A percentile compares a stretch with the other conserved stretches of the same genome.
Conservation (phyloP, 345 rosid species). For the Salix koriyanagi region DNA sequence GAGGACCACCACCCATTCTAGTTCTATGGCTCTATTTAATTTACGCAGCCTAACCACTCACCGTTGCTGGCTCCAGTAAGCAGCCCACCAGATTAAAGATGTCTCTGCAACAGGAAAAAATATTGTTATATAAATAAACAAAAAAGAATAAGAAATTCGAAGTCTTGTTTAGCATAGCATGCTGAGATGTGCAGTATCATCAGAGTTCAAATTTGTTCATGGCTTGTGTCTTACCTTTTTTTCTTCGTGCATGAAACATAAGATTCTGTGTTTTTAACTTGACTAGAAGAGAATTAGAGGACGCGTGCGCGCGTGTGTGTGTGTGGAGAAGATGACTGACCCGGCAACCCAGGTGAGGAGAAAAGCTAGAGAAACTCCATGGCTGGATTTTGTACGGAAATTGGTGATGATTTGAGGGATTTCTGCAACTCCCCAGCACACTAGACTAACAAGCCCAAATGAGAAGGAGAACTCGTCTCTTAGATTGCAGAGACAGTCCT, state of each 20-base stretch:
- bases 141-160: not conserved
- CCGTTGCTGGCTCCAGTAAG: constrained; percentile 93
- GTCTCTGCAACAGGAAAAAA: constrained; percentile 57
- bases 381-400: constrained; percentile 84
- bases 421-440: constrained; percentile 92
- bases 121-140: not conserved
- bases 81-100: constrained; percentile 84
- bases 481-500: constrained; percentile 76
- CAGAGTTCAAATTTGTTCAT: too few relatives aligned
- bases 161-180: too few relatives aligned
- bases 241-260: too few relatives aligned
- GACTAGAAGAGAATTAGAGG: too few relatives aligned
- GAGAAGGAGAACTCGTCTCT: constrained; percentile 69
- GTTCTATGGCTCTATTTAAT: not conserved
- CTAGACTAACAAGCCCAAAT: constrained; percentile 60
- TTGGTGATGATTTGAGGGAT: constrained; percentile 92
- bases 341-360: constrained; percentile 98
- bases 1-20: not conserved
- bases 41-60: constrained; percentile 32
- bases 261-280: too few relatives aligned
- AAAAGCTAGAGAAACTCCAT: constrained; percentile 84
- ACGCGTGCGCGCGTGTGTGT: too few relatives aligned
- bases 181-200: too few relatives aligned
- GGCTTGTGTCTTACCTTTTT: too few relatives aligned
- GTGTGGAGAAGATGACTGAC: constrained; percentile 38